These are phyloP conservation scores for Apiospora rasikravindrae DNA, from an alignment of 2,329 filamentous ascomycete genomes.

Conservation along the genomic window DNA sequence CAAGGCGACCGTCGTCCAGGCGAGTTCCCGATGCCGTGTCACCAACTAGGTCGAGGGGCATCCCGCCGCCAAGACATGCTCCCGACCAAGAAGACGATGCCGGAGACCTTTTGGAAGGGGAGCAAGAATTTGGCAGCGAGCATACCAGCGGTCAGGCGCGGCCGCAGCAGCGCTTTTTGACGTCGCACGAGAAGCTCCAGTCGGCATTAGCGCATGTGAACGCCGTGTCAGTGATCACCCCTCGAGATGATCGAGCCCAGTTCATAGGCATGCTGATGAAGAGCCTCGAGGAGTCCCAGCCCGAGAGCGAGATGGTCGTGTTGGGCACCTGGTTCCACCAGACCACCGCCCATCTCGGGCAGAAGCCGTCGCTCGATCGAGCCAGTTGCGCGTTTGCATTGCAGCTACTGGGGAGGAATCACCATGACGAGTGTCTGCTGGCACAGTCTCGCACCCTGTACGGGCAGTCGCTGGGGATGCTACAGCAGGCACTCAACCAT, in stretches of 20 bases:
- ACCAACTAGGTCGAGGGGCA: background rate
- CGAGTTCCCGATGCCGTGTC: slow-evolving; percentile 16
- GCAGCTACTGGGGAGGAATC: slow-evolving; percentile 19
- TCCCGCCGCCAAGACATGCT: slow-evolving; percentile 13
- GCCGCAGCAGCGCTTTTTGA: background rate
- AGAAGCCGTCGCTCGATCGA: slow-evolving; percentile 11
- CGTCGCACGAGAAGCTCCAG: slow-evolving; percentile 13
- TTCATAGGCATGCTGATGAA: slow-evolving; percentile 20
- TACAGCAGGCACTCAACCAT: slow-evolving; percentile 21
- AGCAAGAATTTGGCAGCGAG: background rate
- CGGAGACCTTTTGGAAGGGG: background rate
- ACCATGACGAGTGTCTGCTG: slow-evolving; percentile 19
- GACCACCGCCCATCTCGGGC: slow-evolving; percentile 8
- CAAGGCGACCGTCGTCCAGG: background rate
- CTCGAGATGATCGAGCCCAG: slow-evolving; percentile 16
- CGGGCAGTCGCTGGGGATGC: slow-evolving; percentile 10
- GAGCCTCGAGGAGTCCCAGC: background rate
- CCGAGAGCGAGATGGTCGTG: slow-evolving; percentile 3
- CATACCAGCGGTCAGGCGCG: background rate
- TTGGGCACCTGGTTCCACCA: slow-evolving; percentile 3
- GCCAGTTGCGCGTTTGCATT: slow-evolving; percentile 17
- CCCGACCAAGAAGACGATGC: background rate
- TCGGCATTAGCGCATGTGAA: slow-evolving; percentile 9
- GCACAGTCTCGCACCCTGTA: slow-evolving; percentile 21
- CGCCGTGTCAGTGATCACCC: background rate